phyloP scores from a whole-genome alignment of 257 asterid species.

The Plantago elongata region DNA sequence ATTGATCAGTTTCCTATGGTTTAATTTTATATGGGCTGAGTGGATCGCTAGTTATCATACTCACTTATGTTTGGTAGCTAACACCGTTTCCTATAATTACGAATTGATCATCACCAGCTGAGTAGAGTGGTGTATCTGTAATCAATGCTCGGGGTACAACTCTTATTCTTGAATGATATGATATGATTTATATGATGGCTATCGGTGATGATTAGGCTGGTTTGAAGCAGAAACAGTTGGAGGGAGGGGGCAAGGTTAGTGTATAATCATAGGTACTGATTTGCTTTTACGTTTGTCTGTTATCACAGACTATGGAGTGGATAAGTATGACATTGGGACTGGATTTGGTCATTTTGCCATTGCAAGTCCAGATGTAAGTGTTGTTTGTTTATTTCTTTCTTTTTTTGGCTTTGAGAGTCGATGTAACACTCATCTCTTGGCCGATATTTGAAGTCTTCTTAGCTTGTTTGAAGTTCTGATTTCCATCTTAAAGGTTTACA shows the following conservation, averaged over 20 bases:
- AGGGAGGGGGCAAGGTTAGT: neutral
- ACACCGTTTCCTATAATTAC: too few relatives aligned
- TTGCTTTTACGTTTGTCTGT: constrained; percentile 19
- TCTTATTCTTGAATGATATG: too few relatives aligned
- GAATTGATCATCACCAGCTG: too few relatives aligned
- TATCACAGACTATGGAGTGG: constrained; percentile 82
- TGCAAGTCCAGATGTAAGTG: constrained; percentile 86
- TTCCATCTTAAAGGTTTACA: constrained; percentile 58
- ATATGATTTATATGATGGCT: too few relatives aligned
- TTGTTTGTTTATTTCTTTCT: constrained; percentile 1
- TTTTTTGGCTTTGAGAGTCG: constrained; percentile 1
- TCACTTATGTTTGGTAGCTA: neutral
- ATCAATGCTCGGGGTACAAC: too few relatives aligned
- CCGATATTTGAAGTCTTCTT: constrained; percentile 11
- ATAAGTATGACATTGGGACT: constrained; percentile 80
- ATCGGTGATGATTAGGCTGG: too few relatives aligned
- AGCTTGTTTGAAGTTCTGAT: constrained; percentile 9
- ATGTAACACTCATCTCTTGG: constrained; percentile 1
- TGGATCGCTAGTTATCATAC: neutral
- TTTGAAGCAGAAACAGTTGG: too few relatives aligned
- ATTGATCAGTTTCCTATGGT: constrained; percentile 1
- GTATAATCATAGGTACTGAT: neutral
- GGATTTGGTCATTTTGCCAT: constrained; percentile 98
- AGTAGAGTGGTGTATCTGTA: too few relatives aligned
- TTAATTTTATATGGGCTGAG: neutral